phyloP scores from a whole-genome alignment of 2,329 filamentous ascomycete genomes.

The Acrodontium crateriforme region DNA sequence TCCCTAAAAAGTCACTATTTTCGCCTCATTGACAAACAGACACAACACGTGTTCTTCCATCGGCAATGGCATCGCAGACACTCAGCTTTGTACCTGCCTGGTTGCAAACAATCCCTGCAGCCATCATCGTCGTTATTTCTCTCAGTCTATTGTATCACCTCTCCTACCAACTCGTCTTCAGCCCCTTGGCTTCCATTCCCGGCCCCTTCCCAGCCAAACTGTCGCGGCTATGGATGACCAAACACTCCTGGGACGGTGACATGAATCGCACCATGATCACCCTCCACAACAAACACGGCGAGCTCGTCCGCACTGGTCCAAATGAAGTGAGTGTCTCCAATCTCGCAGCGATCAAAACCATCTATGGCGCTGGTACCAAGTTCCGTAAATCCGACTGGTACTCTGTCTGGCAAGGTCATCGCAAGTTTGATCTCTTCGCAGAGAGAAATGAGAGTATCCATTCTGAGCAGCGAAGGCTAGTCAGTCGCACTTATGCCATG shows the following conservation, averaged over 20 bases:
- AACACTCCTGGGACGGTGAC: constrained; percentile 20
- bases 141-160: too few species aligned
- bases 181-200: constrained; percentile 15
- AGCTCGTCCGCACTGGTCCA: constrained; percentile 19
- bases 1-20: too few species aligned
- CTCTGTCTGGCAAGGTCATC: constrained; percentile 25
- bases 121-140: constrained; percentile 2
- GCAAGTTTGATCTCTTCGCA: constrained; percentile 27
- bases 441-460: constrained; percentile 26
- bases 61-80: too few species aligned
- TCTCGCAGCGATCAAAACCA: constrained; percentile 16
- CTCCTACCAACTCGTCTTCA: constrained; percentile 14
- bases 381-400: constrained; percentile 32
- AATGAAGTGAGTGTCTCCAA: constrained; percentile 20
- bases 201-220: constrained; percentile 15
- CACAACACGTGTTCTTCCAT: too few species aligned
- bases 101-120: neutral
- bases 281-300: constrained; percentile 18
- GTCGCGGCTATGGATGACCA: constrained; percentile 18
- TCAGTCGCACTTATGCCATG: constrained; percentile 24
- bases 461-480: constrained; percentile 20
- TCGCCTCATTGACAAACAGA: too few species aligned
- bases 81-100: too few species aligned
- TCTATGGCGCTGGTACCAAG: constrained; percentile 25
- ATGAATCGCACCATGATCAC: constrained; percentile 17